Evolutionary conservation across 345 rosid genomes (phyloP).

Genomic region (Isatis tinctoria): DNA sequence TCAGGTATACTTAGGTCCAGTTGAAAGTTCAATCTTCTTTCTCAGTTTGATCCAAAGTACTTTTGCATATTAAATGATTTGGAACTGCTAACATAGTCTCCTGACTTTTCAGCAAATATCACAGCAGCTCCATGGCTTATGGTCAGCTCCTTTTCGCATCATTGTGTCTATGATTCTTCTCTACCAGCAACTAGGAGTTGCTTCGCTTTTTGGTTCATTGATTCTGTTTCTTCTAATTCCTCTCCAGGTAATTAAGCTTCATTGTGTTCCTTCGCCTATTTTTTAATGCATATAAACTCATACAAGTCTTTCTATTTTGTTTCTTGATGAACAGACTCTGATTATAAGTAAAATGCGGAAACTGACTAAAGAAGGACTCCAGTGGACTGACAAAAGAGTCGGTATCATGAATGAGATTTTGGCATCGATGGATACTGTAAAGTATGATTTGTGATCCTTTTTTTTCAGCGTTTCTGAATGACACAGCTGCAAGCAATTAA

Average conservation of each 20-base stretch:
- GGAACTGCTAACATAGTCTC: conserved; percentile 2
- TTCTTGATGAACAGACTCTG: conserved; percentile 50
- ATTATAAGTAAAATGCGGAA: conserved; percentile 86
- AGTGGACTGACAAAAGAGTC: conserved; percentile 92
- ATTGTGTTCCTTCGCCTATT: not conserved
- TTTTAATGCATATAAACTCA: not conserved
- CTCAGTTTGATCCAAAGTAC: not conserved
- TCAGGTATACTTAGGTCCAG: conserved; percentile 47
- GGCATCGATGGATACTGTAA: conserved; percentile 93
- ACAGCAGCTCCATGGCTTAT: conserved; percentile 78
- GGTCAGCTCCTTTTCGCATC: conserved; percentile 98
- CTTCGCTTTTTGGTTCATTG: conserved; percentile 81
- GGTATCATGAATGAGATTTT: conserved; percentile 86
- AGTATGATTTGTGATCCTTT: conserved; percentile 48
- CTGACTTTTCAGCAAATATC: conserved; percentile 58
- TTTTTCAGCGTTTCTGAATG: not conserved
- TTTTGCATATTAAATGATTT: not conserved
- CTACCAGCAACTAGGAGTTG: conserved; percentile 82
- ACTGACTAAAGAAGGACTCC: conserved; percentile 85
- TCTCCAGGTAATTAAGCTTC: conserved; percentile 52
- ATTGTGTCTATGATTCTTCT: conserved; percentile 76
- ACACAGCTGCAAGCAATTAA: not conserved
- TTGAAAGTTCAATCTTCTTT: not conserved
- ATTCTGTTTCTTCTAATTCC: conserved; percentile 81
- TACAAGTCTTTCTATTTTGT: conserved; percentile 3